Evolutionary conservation across 306 rosid genomes (phyloP), one percentile per base, ranked within the genome.

Genomic region (Purshia tridentata): DNA sequence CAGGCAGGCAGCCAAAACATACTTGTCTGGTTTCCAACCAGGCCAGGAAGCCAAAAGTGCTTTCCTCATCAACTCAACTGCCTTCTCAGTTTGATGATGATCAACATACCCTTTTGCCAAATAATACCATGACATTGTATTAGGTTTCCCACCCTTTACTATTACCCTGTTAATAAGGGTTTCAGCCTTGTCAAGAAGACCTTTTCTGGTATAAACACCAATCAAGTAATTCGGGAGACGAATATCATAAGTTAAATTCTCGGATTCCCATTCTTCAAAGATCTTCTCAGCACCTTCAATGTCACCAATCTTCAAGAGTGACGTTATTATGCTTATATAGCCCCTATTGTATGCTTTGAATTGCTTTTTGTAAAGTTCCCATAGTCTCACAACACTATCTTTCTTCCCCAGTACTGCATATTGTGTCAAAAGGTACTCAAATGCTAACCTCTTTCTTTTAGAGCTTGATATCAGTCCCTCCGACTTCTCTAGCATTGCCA

Each of bases 241-340:
- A 40, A 76, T 66, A 23, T 81, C 81, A 51, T 50, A 60, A 29
- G 0, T 44, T 71, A 69, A 50, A 8, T 72, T 45, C 55, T 29
- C 44, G 19, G 81, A 52, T 71, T 76, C 84, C 84, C 81, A 76
- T 35, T 81, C 84, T 35, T 76, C 77, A 45, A 65, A 64, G 46
- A 81, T 76, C 74, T 66, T 66, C 22, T 81, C 72, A n/a, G 78
- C 84, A 50, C 72, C 60, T 39, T 58, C 84, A 76, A 67, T 37
- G 66, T 81, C 81, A 3, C 70, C 72, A 37, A 66, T 9, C 76
- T 46, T 72, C 57, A 66, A 39, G 22, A 67, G 50, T 16, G 84
- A 76, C 42, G 62, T 45, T 23, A 76, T 67, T 59, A 72, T 7
- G 48, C 47, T 4, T 12, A 4, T 35, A 59, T 81, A 72, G 37